These are phyloP conservation scores for Neopestalotiopsis rosae DNA, from an alignment of 2,329 filamentous ascomycete species.

Conservation along the genomic window DNA sequence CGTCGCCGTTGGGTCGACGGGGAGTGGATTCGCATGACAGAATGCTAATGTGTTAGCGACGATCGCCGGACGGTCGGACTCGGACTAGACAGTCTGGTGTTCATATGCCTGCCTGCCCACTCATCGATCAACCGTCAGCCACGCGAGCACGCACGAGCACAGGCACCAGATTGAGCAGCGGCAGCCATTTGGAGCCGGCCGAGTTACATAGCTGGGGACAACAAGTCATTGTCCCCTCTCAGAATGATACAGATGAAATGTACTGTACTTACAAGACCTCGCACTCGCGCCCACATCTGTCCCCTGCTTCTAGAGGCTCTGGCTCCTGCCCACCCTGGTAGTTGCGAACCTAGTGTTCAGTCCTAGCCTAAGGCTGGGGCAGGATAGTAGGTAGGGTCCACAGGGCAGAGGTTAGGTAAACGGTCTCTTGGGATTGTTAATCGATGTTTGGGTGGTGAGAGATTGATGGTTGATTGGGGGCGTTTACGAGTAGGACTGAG, in stretches of 20 bases:
- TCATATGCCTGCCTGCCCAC: background rate
- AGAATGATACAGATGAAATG: background rate
- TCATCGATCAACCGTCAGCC: background rate
- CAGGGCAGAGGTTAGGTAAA: slow-evolving; percentile 10
- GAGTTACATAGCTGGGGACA: background rate
- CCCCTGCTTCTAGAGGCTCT: background rate
- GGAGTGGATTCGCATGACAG: background rate
- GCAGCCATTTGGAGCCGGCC: background rate
- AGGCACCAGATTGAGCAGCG: background rate
- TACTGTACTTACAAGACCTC: background rate
- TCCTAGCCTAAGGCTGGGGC: slow-evolving; percentile 1
- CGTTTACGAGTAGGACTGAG: background rate
- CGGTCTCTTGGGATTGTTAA: background rate
- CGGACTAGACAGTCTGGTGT: background rate
- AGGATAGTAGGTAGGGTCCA: background rate
- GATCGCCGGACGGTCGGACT: background rate
- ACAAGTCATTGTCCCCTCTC: background rate
- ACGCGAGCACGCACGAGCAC: background rate
- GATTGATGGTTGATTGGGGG: background rate
- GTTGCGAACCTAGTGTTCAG: background rate
- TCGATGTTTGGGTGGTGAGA: background rate
- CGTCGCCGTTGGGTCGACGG: background rate
- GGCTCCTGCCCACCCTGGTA: background rate
- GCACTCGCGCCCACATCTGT: background rate
- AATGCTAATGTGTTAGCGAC: background rate